Conservation (phyloP, 495 filamentous ascomycete genomes). For the Penicillium robsamsonii region DNA sequence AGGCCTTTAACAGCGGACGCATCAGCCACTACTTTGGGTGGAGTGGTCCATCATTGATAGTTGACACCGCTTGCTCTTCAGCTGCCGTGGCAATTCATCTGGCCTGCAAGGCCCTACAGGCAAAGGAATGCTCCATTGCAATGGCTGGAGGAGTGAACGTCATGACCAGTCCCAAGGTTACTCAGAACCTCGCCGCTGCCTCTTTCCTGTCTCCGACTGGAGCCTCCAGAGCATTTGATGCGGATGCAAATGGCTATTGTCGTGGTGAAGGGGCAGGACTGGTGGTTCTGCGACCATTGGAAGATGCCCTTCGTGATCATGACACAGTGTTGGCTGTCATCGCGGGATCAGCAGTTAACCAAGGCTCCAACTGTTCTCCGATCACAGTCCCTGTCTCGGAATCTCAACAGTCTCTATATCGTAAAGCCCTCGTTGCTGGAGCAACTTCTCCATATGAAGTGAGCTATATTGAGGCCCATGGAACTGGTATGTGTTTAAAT, state of each 20-base stretch:
- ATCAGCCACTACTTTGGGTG: conserved; percentile 39
- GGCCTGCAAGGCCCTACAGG: conserved; percentile 29
- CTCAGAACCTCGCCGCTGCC: conserved; percentile 35
- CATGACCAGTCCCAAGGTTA: conserved; percentile 26
- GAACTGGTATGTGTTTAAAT: conserved; percentile 32
- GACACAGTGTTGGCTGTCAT: conserved; percentile 63
- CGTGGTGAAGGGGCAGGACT: conserved; percentile 34
- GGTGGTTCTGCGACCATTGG: conserved; percentile 52
- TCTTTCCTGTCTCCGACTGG: conserved; percentile 45
- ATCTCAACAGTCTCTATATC: conserved; percentile 34
- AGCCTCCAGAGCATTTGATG: conserved; percentile 62
- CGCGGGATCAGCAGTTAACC: conserved; percentile 57
- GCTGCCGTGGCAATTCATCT: conserved; percentile 31
- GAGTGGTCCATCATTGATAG: conserved; percentile 34
- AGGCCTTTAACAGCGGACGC: conserved; percentile 24
- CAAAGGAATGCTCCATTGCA: conserved; percentile 28
- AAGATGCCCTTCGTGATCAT: conserved; percentile 57
- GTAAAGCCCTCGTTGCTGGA: too few species aligned
- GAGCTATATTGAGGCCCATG: conserved; percentile 42
- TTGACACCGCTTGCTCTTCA: conserved; percentile 45
- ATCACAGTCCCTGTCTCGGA: conserved; percentile 54
- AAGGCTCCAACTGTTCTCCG: conserved; percentile 56
- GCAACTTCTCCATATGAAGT: too few species aligned
- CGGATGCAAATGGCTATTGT: conserved; percentile 34
- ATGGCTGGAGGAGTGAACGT: conserved; percentile 39